Conservation (phyloP, 2,329 filamentous ascomycete genomes). For the Cladosporium sp. region DNA sequence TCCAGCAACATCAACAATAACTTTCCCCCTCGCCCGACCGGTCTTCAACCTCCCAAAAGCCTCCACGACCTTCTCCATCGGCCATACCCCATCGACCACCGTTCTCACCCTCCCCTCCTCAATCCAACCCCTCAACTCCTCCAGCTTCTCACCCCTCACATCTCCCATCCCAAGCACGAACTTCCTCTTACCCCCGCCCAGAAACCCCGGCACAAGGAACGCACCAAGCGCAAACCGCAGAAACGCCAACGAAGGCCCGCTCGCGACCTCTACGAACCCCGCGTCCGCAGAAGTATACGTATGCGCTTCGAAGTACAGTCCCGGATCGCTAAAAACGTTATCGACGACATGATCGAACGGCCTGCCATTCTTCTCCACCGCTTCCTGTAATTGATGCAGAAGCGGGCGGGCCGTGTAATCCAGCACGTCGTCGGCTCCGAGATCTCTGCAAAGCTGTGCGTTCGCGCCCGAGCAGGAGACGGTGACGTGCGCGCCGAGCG, state of each 20-base stretch:
- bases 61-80: slow-evolving; percentile 50
- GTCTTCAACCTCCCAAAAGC: slow-evolving; percentile 55
- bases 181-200: slow-evolving; percentile 47
- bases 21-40: slow-evolving; percentile 52
- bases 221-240: slow-evolving; percentile 25
- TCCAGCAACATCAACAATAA: slow-evolving; percentile 38
- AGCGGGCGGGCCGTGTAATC: slow-evolving; percentile 52
- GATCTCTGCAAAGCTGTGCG: slow-evolving; percentile 47
- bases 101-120: slow-evolving; percentile 51
- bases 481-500: slow-evolving; percentile 53
- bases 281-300: slow-evolving; percentile 45
- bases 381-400: slow-evolving; percentile 39
- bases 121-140: slow-evolving; percentile 49
- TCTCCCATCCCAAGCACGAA: slow-evolving; percentile 34
- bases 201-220: slow-evolving; percentile 37
- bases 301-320: slow-evolving; percentile 49
- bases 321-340: slow-evolving; percentile 47
- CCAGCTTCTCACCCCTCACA: slow-evolving; percentile 40
- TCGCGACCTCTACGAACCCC: slow-evolving; percentile 37
- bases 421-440: slow-evolving; percentile 59
- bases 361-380: slow-evolving; percentile 43
- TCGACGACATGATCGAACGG: slow-evolving; percentile 53
- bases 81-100: slow-evolving; percentile 50
- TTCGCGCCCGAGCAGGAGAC: slow-evolving; percentile 55
- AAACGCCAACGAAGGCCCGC: slow-evolving; percentile 11